Conservation (phyloP, 805 yeast species). For the Candida incommunis region DNA sequence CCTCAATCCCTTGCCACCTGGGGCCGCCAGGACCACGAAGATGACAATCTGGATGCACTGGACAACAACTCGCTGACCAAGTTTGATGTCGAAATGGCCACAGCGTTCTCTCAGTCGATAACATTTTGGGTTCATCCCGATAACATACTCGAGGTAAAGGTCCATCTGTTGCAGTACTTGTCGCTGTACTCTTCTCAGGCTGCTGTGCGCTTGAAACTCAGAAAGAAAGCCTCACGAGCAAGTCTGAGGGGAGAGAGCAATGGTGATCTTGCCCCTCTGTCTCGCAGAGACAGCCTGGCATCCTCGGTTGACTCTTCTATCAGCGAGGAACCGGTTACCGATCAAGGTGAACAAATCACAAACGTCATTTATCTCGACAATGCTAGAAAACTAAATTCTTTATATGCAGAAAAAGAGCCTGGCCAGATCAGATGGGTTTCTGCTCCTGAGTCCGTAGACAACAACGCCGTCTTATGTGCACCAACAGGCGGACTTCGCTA, state of each 20-base stretch:
- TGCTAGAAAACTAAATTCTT: conserved; percentile 21
- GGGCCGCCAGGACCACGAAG: background rate
- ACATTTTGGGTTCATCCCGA: conserved; percentile 47
- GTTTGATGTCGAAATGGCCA: conserved; percentile 23
- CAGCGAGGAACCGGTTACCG: conserved; percentile 8
- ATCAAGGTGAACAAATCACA: conserved; percentile 12
- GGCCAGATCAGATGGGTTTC: conserved; percentile 21
- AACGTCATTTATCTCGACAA: conserved; percentile 23
- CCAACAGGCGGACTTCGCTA: conserved; percentile 26
- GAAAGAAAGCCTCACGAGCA: background rate
- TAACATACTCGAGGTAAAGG: conserved; percentile 38
- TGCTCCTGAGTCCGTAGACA: conserved; percentile 4
- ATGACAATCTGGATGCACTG: background rate
- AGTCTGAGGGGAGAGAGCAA: too few species aligned
- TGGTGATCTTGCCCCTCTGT: background rate
- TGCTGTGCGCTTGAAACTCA: background rate
- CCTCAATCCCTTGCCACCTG: background rate
- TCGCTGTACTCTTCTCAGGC: conserved; percentile 18
- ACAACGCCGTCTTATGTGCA: conserved; percentile 19
- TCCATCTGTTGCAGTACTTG: conserved; percentile 32
- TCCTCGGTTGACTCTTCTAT: conserved; percentile 3
- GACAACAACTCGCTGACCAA: conserved; percentile 9
- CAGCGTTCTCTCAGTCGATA: conserved; percentile 22
- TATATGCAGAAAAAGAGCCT: conserved; percentile 25
- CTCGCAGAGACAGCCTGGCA: conserved; percentile 4